Evolutionary conservation across 306 rosid species (phyloP), one percentile per base, ranked within the genome.

Genomic region (Fagus sylvatica): DNA sequence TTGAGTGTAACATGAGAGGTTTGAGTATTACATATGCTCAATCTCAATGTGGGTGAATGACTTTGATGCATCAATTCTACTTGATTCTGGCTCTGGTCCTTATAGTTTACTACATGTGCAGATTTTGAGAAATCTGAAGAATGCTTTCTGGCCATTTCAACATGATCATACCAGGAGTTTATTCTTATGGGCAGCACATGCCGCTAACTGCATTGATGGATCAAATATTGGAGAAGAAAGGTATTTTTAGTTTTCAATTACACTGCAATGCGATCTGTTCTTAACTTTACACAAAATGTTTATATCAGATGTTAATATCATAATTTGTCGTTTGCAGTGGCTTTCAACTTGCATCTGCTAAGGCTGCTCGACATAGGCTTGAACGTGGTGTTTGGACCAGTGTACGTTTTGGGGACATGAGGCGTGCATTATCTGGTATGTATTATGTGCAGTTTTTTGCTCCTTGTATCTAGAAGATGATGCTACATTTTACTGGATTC

Each of bases 331-430:
- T 82, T 60, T 79, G 86, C 89, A 95, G 98, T 86, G 93, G 90
- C 71, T 91, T 87, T 83, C 90, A 88, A 79, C 85, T 88, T 82
- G 98, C 97, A 73, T 95, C 98, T 66, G 93, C 98, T 34, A 92
- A 92, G 88, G 98, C 96, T 82, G 96, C 93, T 86, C 93, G 81
- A 82, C 98, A 94, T 79, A 89, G 97, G 79, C 86, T 94, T 54
- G 91, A 89, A 70, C 88, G 97, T 69, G 97, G 97, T 71, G 92
- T 94, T 83, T 94, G 98, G 97, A 94, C 97, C 71, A 94, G 93
- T 36, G 93, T 89, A 71, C 90, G 86, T 53, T 90, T 90, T 74
- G 98, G 97, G 57, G 97, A 94, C 82, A 94, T 94, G 93, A 88
- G 97, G 88, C 97, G 97, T 3, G 92, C 97, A 57, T 76, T 92